Evolutionary conservation across 2,329 filamentous ascomycete species (phyloP), one percentile per base, ranked within the genome.

Genomic region (Cytospora chrysosperma): DNA sequence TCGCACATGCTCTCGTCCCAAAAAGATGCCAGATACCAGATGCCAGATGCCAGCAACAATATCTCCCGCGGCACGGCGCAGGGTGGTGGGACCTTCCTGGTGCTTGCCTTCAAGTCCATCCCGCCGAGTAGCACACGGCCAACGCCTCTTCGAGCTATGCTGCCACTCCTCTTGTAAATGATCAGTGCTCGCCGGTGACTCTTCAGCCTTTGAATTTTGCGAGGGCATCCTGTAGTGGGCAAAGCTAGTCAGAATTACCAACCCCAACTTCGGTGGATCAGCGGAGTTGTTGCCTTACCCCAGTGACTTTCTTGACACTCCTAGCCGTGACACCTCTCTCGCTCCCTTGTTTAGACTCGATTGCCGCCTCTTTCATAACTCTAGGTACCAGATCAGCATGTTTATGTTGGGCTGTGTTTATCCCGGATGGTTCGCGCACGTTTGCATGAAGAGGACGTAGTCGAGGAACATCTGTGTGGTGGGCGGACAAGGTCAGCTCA

Each of bases 381-480:
- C 91, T 93, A 69, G 55, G 19, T 13, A 7, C 7, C 27, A n/a
- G 28, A 19, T 62, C 30, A 63, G 56, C 26, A 60, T 59, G 62
- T n/a, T n/a, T 26, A 47, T 10, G 6, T n/a, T 17, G 9, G 21
- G 40, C 28, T 27, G 24, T 10, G 17, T 37, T 5, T n/a, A 19
- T 34, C n/a, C 40, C 59, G 19, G 34, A 30, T 19, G 2, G 19
- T 27, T 47, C 6, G 21, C 79, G 59, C 75, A 86, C 84, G 79
- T 81, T 72, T 87, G 83, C 84, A 96, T 88, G 69, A 96, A 96
- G 1, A 95, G 81, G 68, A 91, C 85, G 68, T 96, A 96, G 72
- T 95, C 88, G 63, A 96, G 81, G 71, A 91, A 96, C 67, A 96
- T 89, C 92, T 95, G 68, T 34, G 5, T 34, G 21, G 27, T 32